Evolutionary conservation across 208 protist species (phyloP).

Genomic region (Porcisia hertigi): DNA sequence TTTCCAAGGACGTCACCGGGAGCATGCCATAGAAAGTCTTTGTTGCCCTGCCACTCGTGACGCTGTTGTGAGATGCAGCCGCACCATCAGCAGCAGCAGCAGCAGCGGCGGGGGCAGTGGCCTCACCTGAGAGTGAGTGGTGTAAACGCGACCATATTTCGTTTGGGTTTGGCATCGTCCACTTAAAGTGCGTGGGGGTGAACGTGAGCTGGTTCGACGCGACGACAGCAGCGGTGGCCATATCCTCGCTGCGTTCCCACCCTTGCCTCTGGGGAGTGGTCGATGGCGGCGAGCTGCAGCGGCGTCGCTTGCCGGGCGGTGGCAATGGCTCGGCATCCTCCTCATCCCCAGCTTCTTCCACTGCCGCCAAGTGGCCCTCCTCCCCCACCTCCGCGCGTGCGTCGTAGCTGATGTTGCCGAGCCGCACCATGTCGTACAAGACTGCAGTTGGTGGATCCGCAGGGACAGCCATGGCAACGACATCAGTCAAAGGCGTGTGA

Average conservation of each 20-base stretch:
- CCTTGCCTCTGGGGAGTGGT: neutral
- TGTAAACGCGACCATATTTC: slow-evolving; percentile 6
- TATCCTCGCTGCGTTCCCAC: neutral
- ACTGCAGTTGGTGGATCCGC: slow-evolving; percentile 12
- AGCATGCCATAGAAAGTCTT: slow-evolving; percentile 48
- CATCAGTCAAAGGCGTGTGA: neutral
- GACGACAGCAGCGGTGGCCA: neutral
- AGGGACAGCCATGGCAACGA: neutral
- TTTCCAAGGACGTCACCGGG: slow-evolving; percentile 50
- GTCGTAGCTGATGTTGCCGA: slow-evolving; percentile 29
- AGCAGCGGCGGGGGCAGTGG: neutral
- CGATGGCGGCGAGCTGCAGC: neutral
- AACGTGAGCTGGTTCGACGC: slow-evolving; percentile 34
- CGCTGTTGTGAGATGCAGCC: neutral
- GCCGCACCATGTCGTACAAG: slow-evolving; percentile 20
- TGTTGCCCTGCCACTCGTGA: neutral
- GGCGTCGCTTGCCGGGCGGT: neutral
- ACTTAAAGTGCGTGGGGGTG: slow-evolving; percentile 65
- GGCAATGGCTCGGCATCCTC: neutral
- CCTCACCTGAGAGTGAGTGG: neutral
- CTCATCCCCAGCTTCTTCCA: neutral
- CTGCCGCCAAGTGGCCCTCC: neutral
- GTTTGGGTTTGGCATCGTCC: slow-evolving; percentile 53
- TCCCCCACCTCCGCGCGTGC: neutral
- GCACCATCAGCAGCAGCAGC: neutral